Evolutionary conservation across 495 filamentous ascomycete genomes (phyloP).

Genomic region (Pseudevernia furfuracea): DNA sequence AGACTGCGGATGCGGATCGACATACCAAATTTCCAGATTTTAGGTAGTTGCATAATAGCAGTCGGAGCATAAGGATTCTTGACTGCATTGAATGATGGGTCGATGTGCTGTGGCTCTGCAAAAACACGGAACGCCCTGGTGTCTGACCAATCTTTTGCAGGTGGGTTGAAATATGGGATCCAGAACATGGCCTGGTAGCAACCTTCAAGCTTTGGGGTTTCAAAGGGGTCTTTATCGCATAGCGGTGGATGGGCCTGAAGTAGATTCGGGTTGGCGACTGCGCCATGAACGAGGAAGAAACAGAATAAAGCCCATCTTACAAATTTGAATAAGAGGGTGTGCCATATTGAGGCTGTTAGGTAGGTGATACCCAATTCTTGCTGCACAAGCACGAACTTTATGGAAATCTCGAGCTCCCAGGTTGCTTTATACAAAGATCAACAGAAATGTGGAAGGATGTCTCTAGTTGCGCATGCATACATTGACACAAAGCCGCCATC

Average conservation of each 20-base stretch:
- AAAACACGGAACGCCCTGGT: neutral
- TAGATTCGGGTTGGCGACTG: neutral
- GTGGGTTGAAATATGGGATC: neutral
- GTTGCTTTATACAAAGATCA: too few relatives aligned
- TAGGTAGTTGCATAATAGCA: slow-evolving; percentile 8
- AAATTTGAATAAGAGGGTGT: neutral
- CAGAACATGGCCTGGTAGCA: slow-evolving; percentile 1
- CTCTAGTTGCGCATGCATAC: neutral
- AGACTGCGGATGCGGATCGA: neutral
- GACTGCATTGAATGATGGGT: slow-evolving; percentile 4
- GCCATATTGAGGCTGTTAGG: neutral
- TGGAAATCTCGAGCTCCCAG: too few relatives aligned
- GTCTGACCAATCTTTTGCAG: neutral
- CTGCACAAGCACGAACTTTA: too few relatives aligned
- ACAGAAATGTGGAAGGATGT: too few relatives aligned
- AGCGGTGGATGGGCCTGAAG: neutral
- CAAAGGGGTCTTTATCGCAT: neutral
- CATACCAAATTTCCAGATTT: slow-evolving; percentile 8
- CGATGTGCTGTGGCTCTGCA: neutral
- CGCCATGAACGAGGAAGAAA: neutral
- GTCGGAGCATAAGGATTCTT: neutral
- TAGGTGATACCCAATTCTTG: too few relatives aligned
- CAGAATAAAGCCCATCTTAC: neutral
- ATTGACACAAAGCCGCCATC: neutral
- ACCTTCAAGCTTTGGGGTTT: neutral